These are phyloP conservation scores for Buddleja alternifolia DNA, from an alignment of 257 asterid genomes.

Conservation along the genomic window DNA sequence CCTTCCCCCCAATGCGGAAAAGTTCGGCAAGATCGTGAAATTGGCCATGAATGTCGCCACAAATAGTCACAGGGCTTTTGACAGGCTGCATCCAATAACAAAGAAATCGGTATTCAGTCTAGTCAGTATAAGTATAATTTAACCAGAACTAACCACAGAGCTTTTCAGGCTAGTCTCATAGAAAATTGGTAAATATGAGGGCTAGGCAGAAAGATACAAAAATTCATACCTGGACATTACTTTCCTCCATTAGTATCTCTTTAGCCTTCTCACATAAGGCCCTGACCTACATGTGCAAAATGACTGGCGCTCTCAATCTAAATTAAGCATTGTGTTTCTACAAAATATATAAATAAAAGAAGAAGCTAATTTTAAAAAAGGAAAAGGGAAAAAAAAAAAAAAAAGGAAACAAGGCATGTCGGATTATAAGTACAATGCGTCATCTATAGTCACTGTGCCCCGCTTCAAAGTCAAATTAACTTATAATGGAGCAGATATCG, in stretches of 20 bases:
- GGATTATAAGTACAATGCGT: neutral
- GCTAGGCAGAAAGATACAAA: neutral
- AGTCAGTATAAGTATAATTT: neutral
- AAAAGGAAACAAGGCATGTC: neutral
- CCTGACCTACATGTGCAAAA: slow-evolving; percentile 63
- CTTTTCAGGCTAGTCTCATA: neutral
- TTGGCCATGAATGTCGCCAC: slow-evolving; percentile 98
- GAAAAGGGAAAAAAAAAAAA: neutral
- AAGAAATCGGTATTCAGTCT: slow-evolving; percentile 29
- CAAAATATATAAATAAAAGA: neutral
- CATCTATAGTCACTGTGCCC: neutral
- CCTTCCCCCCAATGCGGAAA: slow-evolving; percentile 98
- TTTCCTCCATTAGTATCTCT: slow-evolving; percentile 87
- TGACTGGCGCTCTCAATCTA: slow-evolving; percentile 26
- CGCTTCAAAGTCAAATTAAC: neutral
- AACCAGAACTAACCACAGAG: neutral
- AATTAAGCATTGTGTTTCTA: neutral
- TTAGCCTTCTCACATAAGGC: slow-evolving; percentile 91
- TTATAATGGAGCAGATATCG: neutral
- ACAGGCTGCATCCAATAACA: slow-evolving; percentile 78
- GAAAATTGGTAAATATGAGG: neutral
- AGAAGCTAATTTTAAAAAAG: neutral
- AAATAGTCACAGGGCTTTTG: slow-evolving; percentile 91
- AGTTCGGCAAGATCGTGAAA: slow-evolving; percentile 96
- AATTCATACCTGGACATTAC: slow-evolving; percentile 86